Conservation (phyloP, 768 basidiomycete genomes). For the Psilocybe azurescens region DNA sequence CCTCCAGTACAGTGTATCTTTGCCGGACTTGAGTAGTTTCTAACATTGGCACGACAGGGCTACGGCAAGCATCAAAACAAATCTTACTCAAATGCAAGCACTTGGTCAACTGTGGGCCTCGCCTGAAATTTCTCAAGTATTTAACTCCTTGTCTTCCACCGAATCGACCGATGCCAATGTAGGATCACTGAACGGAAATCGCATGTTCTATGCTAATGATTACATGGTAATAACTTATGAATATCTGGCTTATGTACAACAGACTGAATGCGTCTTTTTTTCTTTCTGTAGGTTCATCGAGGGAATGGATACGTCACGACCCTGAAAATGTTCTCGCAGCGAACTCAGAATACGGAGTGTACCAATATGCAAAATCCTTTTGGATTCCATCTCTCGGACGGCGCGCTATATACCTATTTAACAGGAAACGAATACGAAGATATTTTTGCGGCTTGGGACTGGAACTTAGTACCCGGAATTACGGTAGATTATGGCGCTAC, state of each 20-base stretch:
- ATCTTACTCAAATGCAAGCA: slow-evolving; percentile 51
- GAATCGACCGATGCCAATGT: slow-evolving; percentile 52
- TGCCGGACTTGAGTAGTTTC: neutral
- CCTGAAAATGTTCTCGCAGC: slow-evolving; percentile 61
- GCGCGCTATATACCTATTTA: slow-evolving; percentile 64
- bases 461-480: slow-evolving; percentile 75
- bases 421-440: slow-evolving; percentile 72
- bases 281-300: slow-evolving; percentile 58
- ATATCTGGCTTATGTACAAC: neutral
- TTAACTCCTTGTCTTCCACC: slow-evolving; percentile 37
- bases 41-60: slow-evolving; percentile 47
- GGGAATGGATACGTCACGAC: slow-evolving; percentile 61
- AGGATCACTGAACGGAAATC: slow-evolving; percentile 57
- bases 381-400: slow-evolving; percentile 75
- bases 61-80: slow-evolving; percentile 55
- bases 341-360: slow-evolving; percentile 66
- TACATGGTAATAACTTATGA: slow-evolving; percentile 59
- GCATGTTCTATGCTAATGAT: slow-evolving; percentile 67
- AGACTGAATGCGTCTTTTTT: slow-evolving; percentile 1
- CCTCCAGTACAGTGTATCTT: slow-evolving; percentile 35
- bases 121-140: slow-evolving; percentile 37
- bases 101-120: slow-evolving; percentile 59
- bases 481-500: slow-evolving; percentile 67
- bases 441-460: slow-evolving; percentile 73
- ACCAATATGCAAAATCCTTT: slow-evolving; percentile 62